Conservation (phyloP, 768 basidiomycete species). For the Gloeopeniophorella convolvens region DNA sequence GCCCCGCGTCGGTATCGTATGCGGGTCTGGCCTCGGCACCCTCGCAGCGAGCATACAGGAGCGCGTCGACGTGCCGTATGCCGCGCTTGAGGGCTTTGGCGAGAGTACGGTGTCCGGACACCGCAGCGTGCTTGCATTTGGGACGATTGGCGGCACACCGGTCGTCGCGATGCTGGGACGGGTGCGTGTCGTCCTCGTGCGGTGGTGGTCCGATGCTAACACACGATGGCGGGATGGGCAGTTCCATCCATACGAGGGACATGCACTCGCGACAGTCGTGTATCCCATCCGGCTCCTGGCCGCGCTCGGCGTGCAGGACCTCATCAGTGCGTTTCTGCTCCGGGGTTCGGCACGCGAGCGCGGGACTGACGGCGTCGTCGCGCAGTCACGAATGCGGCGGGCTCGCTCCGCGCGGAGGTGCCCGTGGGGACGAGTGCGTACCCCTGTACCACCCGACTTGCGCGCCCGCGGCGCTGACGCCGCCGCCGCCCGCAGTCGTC, state of each 20-base stretch:
- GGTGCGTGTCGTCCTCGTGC: conserved; percentile 34
- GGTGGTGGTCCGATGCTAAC: neutral
- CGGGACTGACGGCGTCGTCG: no score
- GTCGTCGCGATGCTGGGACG: conserved; percentile 89
- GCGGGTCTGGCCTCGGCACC: conserved; percentile 79
- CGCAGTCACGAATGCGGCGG: conserved; percentile 87
- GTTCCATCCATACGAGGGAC: conserved; percentile 88
- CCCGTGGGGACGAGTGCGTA: conserved; percentile 70
- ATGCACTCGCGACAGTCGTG: conserved; percentile 57
- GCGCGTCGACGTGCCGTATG: conserved; percentile 56
- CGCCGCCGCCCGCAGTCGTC: conserved; percentile 46
- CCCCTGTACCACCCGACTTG: neutral
- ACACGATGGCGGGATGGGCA: conserved; percentile 28
- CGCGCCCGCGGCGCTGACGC: neutral
- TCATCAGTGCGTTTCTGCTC: conserved; percentile 77
- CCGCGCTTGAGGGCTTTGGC: conserved; percentile 63
- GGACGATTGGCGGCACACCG: conserved; percentile 65
- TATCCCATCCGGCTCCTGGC: conserved; percentile 81
- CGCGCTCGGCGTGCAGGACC: conserved; percentile 61
- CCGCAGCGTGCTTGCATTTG: conserved; percentile 74
- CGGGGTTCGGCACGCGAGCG: no score
- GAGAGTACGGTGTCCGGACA: conserved; percentile 85
- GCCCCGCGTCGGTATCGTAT: conserved; percentile 79
- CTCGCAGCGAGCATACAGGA: conserved; percentile 57
- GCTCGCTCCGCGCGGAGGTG: conserved; percentile 66